phyloP scores from a whole-genome alignment of 129 eudicot genomes.

The Flaveria linearis region DNA sequence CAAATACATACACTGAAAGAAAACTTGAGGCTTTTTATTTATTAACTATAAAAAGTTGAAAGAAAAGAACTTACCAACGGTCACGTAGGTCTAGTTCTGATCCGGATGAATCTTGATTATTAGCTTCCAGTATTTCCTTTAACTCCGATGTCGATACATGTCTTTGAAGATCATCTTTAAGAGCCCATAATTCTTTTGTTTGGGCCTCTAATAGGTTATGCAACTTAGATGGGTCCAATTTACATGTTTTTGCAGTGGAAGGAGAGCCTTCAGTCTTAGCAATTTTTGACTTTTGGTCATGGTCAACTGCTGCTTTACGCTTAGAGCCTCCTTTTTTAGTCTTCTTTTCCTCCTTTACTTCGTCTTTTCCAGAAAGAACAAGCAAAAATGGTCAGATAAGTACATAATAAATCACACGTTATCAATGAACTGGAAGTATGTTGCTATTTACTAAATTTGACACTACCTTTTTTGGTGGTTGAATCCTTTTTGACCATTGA shows the following conservation, averaged over 20 bases:
- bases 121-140: constrained; percentile 76
- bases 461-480: constrained; percentile 48
- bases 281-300: constrained; percentile 53
- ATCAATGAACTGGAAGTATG: not conserved
- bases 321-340: constrained; percentile 51
- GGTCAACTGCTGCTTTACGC: constrained; percentile 57
- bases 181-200: constrained; percentile 72
- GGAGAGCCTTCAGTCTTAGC: constrained; percentile 53
- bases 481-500: constrained; percentile 49
- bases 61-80: constrained; percentile 62
- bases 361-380: constrained; percentile 42
- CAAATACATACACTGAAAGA: not conserved
- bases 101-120: constrained; percentile 74
- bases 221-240: constrained; percentile 38
- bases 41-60: constrained; percentile 2
- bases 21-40: not conserved
- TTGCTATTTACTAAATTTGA: constrained; percentile 1
- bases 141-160: constrained; percentile 61
- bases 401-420: not conserved
- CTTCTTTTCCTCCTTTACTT: constrained; percentile 48
- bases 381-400: constrained; percentile 12
- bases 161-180: constrained; percentile 84
- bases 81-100: constrained; percentile 85
- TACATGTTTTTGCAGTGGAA: constrained; percentile 29
- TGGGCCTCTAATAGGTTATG: constrained; percentile 75